Conservation (phyloP, 163 green algal species). For the Prototheca cutis region DNA sequence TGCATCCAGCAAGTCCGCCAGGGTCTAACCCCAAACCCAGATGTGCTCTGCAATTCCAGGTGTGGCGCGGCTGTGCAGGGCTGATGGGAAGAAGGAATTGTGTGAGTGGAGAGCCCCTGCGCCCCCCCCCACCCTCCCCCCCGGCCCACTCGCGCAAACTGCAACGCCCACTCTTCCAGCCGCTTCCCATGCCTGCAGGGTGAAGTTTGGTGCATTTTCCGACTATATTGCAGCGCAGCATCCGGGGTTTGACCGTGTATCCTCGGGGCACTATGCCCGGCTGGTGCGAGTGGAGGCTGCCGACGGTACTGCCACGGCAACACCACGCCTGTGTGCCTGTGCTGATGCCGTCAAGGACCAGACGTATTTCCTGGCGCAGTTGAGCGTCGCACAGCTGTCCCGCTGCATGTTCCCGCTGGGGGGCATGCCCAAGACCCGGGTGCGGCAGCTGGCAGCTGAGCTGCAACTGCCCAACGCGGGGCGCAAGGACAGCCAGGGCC, state of each 20-base stretch:
- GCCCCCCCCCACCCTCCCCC: no score
- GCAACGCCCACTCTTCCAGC: no score
- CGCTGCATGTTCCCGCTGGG: slow-evolving; percentile 87
- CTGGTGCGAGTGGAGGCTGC: slow-evolving; percentile 18
- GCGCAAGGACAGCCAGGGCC: slow-evolving; percentile 94
- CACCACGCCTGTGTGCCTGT: slow-evolving; percentile 48
- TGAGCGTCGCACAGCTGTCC: slow-evolving; percentile 68
- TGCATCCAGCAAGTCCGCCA: slow-evolving; percentile 66
- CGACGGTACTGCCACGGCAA: background rate
- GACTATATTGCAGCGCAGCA: slow-evolving; percentile 45
- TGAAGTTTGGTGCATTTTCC: slow-evolving; percentile 96
- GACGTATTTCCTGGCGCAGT: slow-evolving; percentile 94
- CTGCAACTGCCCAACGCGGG: slow-evolving; percentile 69
- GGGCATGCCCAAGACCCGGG: slow-evolving; percentile 71
- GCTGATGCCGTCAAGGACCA: slow-evolving; percentile 93
- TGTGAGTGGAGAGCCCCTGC: background rate
- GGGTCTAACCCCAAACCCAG: slow-evolving; percentile 93
- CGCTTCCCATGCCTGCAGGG: slow-evolving; percentile 32
- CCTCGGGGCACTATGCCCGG: slow-evolving; percentile 91
- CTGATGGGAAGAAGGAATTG: background rate
- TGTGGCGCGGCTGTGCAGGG: background rate
- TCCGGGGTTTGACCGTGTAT: slow-evolving; percentile 71
- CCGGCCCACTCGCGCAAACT: no score
- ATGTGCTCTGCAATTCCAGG: slow-evolving; percentile 95
- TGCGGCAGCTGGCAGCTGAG: slow-evolving; percentile 63